Percentiles rank a stretch among this genome's conserved stretches.
Evolutionary conservation across 768 basidiomycete genomes (phyloP).

Genomic region (Leccinum variicolor): DNA sequence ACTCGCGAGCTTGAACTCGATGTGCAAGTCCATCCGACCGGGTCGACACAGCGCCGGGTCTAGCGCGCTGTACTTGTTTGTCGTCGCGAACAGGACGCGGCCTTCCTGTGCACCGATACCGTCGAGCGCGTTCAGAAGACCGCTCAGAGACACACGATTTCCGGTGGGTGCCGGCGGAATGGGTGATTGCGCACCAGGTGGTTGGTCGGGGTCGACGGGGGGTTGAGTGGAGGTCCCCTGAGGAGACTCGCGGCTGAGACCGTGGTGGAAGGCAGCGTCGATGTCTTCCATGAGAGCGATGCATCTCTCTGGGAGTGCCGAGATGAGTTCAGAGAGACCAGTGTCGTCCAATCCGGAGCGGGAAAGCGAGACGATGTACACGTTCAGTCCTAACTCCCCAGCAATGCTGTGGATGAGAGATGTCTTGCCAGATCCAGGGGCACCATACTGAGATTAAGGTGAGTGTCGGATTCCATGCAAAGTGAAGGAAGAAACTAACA

Average conservation of each 20-base stretch:
- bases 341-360: slow-evolving; percentile 61
- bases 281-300: slow-evolving; percentile 85
- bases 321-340: slow-evolving; percentile 53
- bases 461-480: background rate
- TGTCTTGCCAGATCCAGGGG: slow-evolving; percentile 77
- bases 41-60: slow-evolving; percentile 75
- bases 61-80: slow-evolving; percentile 66
- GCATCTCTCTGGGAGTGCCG: slow-evolving; percentile 62
- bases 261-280: slow-evolving; percentile 66
- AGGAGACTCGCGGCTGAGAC: slow-evolving; percentile 34
- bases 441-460: slow-evolving; percentile 49
- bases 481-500: slow-evolving; percentile 22
- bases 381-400: slow-evolving; percentile 71
- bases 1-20: slow-evolving; percentile 76
- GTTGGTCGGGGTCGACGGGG: slow-evolving; percentile 1
- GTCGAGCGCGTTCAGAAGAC: slow-evolving; percentile 76
- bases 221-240: background rate
- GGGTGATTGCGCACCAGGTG: slow-evolving; percentile 11
- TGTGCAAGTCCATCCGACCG: slow-evolving; percentile 76
- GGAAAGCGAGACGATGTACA: slow-evolving; percentile 71
- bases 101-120: slow-evolving; percentile 80
- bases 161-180: slow-evolving; percentile 11
- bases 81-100: slow-evolving; percentile 77
- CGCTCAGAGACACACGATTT: slow-evolving; percentile 59
- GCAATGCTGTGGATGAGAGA: slow-evolving; percentile 74